phyloP scores from a whole-genome alignment of 1,139 yeast species.

The Nakaseomyces uthaithaninus region DNA sequence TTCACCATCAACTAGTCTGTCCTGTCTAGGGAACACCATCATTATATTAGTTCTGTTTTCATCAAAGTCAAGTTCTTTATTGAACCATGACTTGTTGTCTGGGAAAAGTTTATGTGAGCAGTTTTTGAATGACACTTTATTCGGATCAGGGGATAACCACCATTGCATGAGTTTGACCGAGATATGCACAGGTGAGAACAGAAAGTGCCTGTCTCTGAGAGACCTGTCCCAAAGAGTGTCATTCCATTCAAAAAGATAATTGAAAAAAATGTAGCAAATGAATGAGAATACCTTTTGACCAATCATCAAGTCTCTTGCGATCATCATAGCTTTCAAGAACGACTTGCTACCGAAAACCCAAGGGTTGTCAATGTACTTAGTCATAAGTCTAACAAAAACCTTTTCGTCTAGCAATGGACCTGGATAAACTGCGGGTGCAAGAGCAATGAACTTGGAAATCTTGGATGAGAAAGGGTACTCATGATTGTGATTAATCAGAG shows the following conservation, averaged over 20 bases:
- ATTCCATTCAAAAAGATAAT: conserved; percentile 79
- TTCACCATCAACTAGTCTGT: conserved; percentile 52
- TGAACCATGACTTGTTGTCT: conserved; percentile 28
- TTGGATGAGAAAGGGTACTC: conserved; percentile 32
- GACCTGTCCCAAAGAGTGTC: conserved; percentile 67
- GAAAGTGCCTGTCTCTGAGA: conserved; percentile 62
- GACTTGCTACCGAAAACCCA: conserved; percentile 53
- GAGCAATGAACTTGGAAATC: conserved; percentile 61
- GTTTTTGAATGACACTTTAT: conserved; percentile 24
- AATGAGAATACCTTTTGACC: conserved; percentile 48
- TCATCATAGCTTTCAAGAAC: conserved; percentile 53
- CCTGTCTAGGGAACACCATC: conserved; percentile 47
- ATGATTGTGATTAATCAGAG: conserved; percentile 37
- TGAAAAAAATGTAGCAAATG: conserved; percentile 70
- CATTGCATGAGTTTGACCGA: conserved; percentile 78
- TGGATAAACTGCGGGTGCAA: conserved; percentile 88
- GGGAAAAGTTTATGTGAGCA: conserved; percentile 28
- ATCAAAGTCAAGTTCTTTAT: conserved; percentile 6
- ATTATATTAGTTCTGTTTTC: conserved; percentile 33
- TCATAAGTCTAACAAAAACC: conserved; percentile 39
- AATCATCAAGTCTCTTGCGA: conserved; percentile 40
- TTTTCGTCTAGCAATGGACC: conserved; percentile 60
- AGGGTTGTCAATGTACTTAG: conserved; percentile 35
- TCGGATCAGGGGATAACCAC: conserved; percentile 52
- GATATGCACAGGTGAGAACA: conserved; percentile 80